phyloP scores from a whole-genome alignment of 2,329 filamentous ascomycete genomes.

The Bipolaris sorokiniana region DNA sequence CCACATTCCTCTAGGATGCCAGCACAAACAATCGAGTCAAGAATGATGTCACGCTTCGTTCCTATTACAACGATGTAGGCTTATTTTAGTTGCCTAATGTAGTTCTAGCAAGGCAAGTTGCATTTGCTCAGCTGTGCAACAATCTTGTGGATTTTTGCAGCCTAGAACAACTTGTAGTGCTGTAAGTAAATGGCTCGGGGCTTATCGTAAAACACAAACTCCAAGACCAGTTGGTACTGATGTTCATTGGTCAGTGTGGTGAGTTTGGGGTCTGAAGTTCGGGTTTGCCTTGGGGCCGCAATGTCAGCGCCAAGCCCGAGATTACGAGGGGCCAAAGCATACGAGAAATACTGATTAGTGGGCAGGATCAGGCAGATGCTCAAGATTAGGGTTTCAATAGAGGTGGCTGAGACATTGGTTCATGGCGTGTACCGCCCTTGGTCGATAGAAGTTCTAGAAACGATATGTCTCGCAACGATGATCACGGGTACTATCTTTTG shows the following conservation, averaged over 20 bases:
- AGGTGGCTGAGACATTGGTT: not conserved
- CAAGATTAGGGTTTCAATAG: not conserved
- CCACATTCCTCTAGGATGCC: not conserved
- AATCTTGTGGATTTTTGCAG: not conserved
- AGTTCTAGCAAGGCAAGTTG: not conserved
- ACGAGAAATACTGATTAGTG: not conserved
- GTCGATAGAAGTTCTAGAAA: no score
- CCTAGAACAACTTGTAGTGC: not conserved
- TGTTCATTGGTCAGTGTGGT: not conserved
- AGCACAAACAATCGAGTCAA: not conserved
- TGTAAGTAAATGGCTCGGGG: not conserved
- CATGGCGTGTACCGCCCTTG: not conserved
- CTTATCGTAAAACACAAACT: not conserved
- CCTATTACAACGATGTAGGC: not conserved
- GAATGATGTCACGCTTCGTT: not conserved
- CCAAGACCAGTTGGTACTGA: not conserved
- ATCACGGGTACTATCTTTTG: no score
- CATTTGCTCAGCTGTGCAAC: not conserved
- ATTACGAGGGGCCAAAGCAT: not conserved
- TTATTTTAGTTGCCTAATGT: not conserved
- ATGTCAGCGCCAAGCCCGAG: slow-evolving; percentile 4
- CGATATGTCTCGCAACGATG: no score
- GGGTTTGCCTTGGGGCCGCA: slow-evolving; percentile 2
- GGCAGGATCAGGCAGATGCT: not conserved
- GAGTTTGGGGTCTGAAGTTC: not conserved